Percentiles rank a stretch among this genome's conserved stretches.
Evolutionary conservation across 305 asterid species (phyloP).

Genomic region (Ilex paraguariensis): DNA sequence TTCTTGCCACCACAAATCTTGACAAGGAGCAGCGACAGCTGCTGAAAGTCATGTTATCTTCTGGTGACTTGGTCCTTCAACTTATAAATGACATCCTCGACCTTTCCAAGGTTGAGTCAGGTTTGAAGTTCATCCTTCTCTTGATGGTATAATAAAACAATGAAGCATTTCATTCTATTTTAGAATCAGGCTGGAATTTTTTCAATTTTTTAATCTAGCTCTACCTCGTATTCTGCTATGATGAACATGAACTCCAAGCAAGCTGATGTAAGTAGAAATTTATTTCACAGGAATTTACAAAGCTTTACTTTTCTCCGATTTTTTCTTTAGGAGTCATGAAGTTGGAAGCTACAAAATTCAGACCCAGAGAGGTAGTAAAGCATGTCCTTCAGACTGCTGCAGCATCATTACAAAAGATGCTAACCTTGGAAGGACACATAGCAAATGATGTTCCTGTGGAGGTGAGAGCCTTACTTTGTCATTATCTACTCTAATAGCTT

Average conservation of each 20-base stretch:
- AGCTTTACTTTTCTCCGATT: slow-evolving; percentile 1
- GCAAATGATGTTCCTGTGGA: slow-evolving; percentile 88
- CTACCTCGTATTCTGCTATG: too few relatives aligned
- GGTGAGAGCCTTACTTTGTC: slow-evolving; percentile 31
- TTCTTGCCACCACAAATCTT: slow-evolving; percentile 72
- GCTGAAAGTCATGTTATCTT: slow-evolving; percentile 73
- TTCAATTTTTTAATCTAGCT: too few relatives aligned
- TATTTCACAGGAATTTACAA: neutral
- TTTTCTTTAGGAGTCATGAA: slow-evolving; percentile 70
- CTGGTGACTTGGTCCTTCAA: slow-evolving; percentile 88
- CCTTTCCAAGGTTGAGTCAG: slow-evolving; percentile 95
- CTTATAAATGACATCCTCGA: slow-evolving; percentile 89
- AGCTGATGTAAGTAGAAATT: too few relatives aligned
- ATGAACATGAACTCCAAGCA: too few relatives aligned
- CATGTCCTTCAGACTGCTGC: slow-evolving; percentile 94
- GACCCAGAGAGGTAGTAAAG: slow-evolving; percentile 91
- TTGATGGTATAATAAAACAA: neutral
- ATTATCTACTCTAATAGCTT: too few relatives aligned
- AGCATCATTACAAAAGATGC: slow-evolving; percentile 72
- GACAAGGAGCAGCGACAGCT: slow-evolving; percentile 78
- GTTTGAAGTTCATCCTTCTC: slow-evolving; percentile 21
- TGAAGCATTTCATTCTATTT: neutral
- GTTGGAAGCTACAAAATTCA: slow-evolving; percentile 83
- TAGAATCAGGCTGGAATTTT: neutral
- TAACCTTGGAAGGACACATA: slow-evolving; percentile 74